Evolutionary conservation across 208 protist species (phyloP).

Genomic region (Acanthamoeba triangularis): DNA sequence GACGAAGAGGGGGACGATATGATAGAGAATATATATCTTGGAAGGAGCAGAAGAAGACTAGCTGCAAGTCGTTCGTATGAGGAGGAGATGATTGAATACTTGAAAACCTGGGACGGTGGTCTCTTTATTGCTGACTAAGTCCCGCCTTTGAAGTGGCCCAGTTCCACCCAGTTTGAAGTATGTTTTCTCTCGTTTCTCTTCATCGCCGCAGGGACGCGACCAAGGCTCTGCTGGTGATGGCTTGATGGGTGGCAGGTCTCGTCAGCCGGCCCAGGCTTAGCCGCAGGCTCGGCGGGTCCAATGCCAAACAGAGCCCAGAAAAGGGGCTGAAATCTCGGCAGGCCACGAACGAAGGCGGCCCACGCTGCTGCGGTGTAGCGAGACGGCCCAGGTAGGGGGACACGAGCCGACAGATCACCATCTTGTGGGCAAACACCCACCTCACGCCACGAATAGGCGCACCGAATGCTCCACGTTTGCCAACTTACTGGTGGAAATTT

Average conservation of each 20-base stretch:
- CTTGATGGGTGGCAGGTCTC: too few relatives aligned
- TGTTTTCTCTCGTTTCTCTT: slow-evolving; percentile 32
- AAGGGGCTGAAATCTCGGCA: neutral
- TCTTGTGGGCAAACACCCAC: neutral
- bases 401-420: slow-evolving; percentile 3
- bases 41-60: neutral
- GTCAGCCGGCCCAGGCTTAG: neutral
- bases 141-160: neutral
- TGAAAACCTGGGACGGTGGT: neutral
- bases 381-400: neutral
- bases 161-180: slow-evolving; percentile 10
- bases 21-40: neutral
- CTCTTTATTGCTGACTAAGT: neutral
- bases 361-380: neutral
- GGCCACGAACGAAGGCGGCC: neutral
- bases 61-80: neutral
- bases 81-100: neutral
- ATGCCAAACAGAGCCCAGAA: neutral
- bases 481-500: neutral
- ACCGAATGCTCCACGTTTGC: neutral
- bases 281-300: neutral
- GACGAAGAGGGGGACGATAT: neutral
- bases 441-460: too few relatives aligned
- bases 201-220: neutral
- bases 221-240: neutral